These are phyloP conservation scores for Sporobolomyces phaffii DNA, from an alignment of 768 basidiomycete genomes.

Conservation along the genomic window DNA sequence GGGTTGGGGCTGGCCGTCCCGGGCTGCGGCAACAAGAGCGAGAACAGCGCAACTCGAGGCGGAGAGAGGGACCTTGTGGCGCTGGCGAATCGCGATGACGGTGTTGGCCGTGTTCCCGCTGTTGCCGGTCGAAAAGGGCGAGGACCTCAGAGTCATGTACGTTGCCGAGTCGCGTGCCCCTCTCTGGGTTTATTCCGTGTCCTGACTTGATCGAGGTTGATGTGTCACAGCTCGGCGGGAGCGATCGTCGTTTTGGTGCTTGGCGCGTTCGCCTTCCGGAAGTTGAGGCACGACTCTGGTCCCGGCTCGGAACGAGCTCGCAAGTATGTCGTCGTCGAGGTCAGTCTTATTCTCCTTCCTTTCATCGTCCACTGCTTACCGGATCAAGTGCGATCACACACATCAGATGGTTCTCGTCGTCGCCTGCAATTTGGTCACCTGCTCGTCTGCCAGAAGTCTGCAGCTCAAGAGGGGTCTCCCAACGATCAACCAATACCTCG, in stretches of 20 bases:
- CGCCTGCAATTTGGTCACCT: constrained; percentile 55
- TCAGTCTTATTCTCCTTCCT: constrained; percentile 1
- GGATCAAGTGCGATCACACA: background rate
- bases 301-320: constrained; percentile 1
- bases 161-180: constrained; percentile 43
- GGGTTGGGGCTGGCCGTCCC: constrained; percentile 62
- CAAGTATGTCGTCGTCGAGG: constrained; percentile 3
- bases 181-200: background rate
- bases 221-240: constrained; percentile 1
- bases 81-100: constrained; percentile 56
- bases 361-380: background rate
- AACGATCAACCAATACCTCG: constrained; percentile 55
- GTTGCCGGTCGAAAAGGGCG: constrained; percentile 65
- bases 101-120: constrained; percentile 64
- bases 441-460: constrained; percentile 57
- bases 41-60: constrained; percentile 49
- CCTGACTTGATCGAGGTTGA: background rate
- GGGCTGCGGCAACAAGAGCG: background rate
- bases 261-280: background rate
- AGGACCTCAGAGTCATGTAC: constrained; percentile 60
- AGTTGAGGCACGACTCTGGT: background rate
- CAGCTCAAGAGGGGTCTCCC: constrained; percentile 66
- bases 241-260: background rate
- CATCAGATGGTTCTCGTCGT: constrained; percentile 52
- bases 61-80: constrained; percentile 43